Conservation (phyloP, 1,139 yeast species). For the Protomyces gravidus region DNA sequence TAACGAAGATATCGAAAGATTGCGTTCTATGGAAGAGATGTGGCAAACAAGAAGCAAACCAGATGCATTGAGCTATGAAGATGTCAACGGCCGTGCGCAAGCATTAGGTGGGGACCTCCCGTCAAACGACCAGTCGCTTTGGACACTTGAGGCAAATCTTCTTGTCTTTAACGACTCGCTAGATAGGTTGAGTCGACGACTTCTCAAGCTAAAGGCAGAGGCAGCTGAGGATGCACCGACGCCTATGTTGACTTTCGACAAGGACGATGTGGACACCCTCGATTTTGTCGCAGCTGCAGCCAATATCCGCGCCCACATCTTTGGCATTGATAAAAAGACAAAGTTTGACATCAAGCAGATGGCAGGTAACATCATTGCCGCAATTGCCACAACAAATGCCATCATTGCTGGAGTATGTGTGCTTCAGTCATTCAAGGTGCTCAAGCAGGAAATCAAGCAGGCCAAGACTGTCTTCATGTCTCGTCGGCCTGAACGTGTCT, state of each 20-base stretch:
- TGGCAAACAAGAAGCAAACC: constrained; percentile 76
- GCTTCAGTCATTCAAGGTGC: constrained; percentile 60
- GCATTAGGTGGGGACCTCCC: constrained; percentile 38
- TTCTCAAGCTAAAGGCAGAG: constrained; percentile 50
- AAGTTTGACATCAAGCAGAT: constrained; percentile 87
- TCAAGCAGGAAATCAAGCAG: constrained; percentile 39
- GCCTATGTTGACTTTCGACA: constrained; percentile 64
- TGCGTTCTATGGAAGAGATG: constrained; percentile 64
- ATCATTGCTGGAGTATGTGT: constrained; percentile 87
- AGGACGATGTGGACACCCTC: constrained; percentile 88
- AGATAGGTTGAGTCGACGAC: constrained; percentile 37
- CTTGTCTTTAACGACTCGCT: constrained; percentile 53
- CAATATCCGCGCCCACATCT: constrained; percentile 69
- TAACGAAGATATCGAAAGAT: constrained; percentile 65
- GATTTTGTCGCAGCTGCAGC: constrained; percentile 86
- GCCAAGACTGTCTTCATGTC: constrained; percentile 50
- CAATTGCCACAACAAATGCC: constrained; percentile 97
- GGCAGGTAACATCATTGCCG: constrained; percentile 97
- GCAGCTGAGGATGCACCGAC: constrained; percentile 37
- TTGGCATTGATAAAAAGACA: constrained; percentile 66
- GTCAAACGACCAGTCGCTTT: constrained; percentile 55
- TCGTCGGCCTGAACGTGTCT: constrained; percentile 61
- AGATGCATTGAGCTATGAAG: constrained; percentile 49
- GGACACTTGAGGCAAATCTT: constrained; percentile 64
- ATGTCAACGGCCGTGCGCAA: constrained; percentile 36